Evolutionary conservation across 768 basidiomycete genomes (phyloP).

Genomic region (Rhodotorula taiwanensis): DNA sequence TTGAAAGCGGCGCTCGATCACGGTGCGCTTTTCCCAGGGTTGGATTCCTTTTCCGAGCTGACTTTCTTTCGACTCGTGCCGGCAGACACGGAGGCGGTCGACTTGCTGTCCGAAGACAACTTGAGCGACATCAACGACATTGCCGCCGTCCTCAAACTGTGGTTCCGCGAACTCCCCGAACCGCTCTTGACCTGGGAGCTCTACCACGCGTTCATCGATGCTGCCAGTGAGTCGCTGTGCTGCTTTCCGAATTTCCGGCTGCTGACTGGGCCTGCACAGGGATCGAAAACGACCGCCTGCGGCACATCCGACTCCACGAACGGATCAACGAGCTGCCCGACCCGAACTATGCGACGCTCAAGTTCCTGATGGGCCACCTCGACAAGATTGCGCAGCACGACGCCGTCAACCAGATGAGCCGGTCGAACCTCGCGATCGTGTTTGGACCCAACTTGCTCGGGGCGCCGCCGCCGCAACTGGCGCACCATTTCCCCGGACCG

Average conservation of each 20-base stretch:
- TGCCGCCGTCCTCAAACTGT: constrained; percentile 86
- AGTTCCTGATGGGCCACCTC: constrained; percentile 89
- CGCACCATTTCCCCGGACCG: constrained; percentile 8
- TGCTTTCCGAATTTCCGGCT: neutral
- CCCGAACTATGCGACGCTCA: constrained; percentile 95
- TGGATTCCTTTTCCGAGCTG: neutral
- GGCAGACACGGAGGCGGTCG: constrained; percentile 78
- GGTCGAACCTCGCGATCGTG: constrained; percentile 87
- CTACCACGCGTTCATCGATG: constrained; percentile 90
- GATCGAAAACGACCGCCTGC: constrained; percentile 86
- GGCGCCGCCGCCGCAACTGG: constrained; percentile 48
- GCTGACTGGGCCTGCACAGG: constrained; percentile 49
- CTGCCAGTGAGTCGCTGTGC: constrained; percentile 63
- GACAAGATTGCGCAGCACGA: constrained; percentile 75
- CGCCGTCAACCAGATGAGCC: constrained; percentile 79
- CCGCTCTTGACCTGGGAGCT: constrained; percentile 75
- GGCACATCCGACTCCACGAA: constrained; percentile 93
- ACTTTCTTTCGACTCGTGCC: neutral
- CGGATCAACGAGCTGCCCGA: constrained; percentile 96
- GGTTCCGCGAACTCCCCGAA: constrained; percentile 92
- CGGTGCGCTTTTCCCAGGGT: constrained; percentile 51
- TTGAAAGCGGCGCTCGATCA: constrained; percentile 77
- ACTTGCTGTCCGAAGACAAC: constrained; percentile 84
- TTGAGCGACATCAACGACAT: constrained; percentile 91
- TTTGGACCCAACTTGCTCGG: constrained; percentile 97